Conservation (phyloP, 108 stramenopile genomes). For the Nitzschia inconspicua region DNA sequence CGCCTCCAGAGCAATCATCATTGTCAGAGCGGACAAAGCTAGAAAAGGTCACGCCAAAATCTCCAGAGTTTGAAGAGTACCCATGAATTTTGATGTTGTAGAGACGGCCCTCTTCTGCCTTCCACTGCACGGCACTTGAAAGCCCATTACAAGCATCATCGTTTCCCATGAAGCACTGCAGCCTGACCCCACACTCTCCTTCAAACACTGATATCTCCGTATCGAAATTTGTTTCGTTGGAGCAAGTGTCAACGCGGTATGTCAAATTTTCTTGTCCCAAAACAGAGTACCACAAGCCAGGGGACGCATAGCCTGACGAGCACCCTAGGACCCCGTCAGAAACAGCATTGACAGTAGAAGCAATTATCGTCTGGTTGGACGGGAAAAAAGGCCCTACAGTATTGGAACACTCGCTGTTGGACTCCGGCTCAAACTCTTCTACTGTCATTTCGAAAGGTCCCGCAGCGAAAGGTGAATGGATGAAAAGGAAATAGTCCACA, state of each 20-base stretch:
- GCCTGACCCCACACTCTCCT: slow-evolving; percentile 11
- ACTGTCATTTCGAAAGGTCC: not conserved
- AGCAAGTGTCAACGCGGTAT: slow-evolving; percentile 11
- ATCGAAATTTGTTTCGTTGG: slow-evolving; percentile 13
- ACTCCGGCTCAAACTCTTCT: not conserved
- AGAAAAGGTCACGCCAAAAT: slow-evolving; percentile 10
- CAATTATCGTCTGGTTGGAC: not conserved
- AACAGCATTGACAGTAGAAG: not conserved
- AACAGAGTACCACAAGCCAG: slow-evolving; percentile 18
- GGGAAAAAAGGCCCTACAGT: not conserved
- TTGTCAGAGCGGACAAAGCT: slow-evolving; percentile 7
- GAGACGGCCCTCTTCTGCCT: not conserved
- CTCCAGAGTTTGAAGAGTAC: not conserved
- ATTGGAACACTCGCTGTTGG: not conserved
- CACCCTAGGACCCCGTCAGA: not conserved
- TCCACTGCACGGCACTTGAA: slow-evolving; percentile 10
- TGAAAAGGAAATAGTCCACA: not conserved
- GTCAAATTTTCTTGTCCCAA: slow-evolving; percentile 3
- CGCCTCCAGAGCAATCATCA: slow-evolving; percentile 8
- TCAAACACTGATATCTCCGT: slow-evolving; percentile 3
- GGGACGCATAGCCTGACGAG: not conserved
- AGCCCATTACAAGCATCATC: slow-evolving; percentile 2
- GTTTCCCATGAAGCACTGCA: slow-evolving; percentile 9
- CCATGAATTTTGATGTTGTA: slow-evolving; percentile 8
- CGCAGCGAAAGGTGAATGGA: not conserved